phyloP scores from a whole-genome alignment of 345 rosid species.

The Ailanthus altissimus region DNA sequence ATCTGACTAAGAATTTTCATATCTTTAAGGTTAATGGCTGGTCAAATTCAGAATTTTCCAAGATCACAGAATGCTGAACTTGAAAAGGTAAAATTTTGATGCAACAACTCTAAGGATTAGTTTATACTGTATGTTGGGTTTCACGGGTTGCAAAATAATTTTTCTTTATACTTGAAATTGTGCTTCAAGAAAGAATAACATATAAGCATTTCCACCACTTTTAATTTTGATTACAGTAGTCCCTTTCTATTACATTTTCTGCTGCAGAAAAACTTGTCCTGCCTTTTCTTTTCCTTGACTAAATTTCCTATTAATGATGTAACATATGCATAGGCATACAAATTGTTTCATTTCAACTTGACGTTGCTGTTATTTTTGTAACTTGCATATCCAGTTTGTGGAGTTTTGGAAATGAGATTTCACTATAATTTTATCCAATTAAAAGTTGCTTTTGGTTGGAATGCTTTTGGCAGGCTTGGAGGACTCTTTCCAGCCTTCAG shows the following conservation, averaged over 20 bases:
- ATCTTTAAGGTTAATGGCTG: slow-evolving; percentile 44
- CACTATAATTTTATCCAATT: slow-evolving; percentile 9
- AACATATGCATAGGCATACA: background rate
- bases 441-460: slow-evolving; percentile 19
- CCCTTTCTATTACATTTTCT: background rate
- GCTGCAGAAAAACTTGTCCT: background rate
- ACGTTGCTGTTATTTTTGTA: background rate
- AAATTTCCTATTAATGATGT: background rate
- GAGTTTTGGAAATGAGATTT: slow-evolving; percentile 2
- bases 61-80: slow-evolving; percentile 48
- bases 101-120: background rate
- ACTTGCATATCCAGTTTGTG: slow-evolving; percentile 9
- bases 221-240: background rate
- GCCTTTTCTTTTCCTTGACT: background rate
- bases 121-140: background rate
- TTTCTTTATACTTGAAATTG: background rate
- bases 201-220: no score
- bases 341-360: background rate
- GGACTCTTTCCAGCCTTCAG: slow-evolving; percentile 68
- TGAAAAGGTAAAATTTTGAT: slow-evolving; percentile 56
- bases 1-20: slow-evolving; percentile 22
- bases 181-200: no score
- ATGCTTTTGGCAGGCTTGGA: slow-evolving; percentile 77
- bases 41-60: slow-evolving; percentile 52
- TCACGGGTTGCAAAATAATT: background rate